Percentiles rank a stretch among this genome's conserved stretches.
Evolutionary conservation across 2,329 filamentous ascomycete genomes (phyloP).

Genomic region (Emericellopsis atlantica): DNA sequence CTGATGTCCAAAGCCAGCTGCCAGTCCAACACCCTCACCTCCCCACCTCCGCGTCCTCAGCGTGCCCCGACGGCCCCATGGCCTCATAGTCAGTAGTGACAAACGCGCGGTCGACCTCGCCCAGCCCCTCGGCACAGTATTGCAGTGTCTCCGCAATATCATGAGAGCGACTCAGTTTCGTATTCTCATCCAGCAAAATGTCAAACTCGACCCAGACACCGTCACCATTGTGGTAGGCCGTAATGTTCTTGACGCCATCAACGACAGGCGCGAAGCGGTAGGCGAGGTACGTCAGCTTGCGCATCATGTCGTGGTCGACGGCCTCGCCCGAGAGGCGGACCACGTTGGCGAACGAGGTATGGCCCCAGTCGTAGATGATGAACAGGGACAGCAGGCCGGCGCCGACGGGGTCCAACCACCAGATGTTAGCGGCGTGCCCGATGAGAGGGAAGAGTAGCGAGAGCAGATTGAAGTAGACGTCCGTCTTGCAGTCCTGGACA

Average conservation of each 20-base stretch:
- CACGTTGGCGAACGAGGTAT: constrained; percentile 27
- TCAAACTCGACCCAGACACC: constrained; percentile 21
- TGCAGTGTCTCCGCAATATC: constrained; percentile 20
- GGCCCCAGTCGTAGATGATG: constrained; percentile 58
- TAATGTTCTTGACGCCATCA: constrained; percentile 18
- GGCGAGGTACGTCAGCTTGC: constrained; percentile 18
- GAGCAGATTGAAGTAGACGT: constrained; percentile 80
- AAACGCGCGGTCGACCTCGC: constrained; percentile 17
- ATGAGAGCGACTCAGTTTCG: constrained; percentile 15
- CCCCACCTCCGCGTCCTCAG: constrained; percentile 8
- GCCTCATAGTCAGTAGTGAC: constrained; percentile 20
- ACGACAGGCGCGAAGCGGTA: constrained; percentile 19
- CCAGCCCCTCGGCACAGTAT: constrained; percentile 18
- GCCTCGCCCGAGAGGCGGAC: constrained; percentile 18
- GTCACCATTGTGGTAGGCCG: constrained; percentile 19
- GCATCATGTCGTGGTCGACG: constrained; percentile 13
- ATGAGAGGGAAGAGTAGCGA: constrained; percentile 75
- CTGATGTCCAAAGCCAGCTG: too few relatives aligned
- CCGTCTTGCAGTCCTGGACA: constrained; percentile 34
- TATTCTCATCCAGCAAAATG: constrained; percentile 16
- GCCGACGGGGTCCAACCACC: constrained; percentile 55
- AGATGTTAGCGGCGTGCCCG: constrained; percentile 42
- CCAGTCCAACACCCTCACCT: not conserved
- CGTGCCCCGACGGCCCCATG: constrained; percentile 16
- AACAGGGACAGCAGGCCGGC: constrained; percentile 50